Percentiles rank a stretch among this genome's conserved stretches.
Evolutionary conservation across 208 protist species (phyloP).

Genomic region (Trypanosomatidae sp.): DNA sequence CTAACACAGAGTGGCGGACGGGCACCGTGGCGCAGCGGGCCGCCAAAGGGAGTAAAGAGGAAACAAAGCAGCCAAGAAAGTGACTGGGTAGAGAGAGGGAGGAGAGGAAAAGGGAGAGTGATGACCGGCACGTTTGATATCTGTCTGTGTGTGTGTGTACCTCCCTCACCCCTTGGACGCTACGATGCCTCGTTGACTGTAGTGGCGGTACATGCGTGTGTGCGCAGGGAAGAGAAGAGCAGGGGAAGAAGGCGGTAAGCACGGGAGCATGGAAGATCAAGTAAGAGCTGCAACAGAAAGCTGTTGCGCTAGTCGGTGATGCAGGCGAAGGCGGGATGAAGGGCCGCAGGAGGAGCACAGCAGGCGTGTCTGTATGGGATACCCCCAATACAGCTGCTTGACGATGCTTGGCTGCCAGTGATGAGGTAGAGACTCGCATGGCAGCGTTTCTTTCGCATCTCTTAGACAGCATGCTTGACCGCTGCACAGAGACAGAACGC

Average conservation of each 20-base stretch:
- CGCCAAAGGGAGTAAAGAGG: neutral
- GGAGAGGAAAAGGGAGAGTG: neutral
- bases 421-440: neutral
- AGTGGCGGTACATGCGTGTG: neutral
- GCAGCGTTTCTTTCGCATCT: no score
- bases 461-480: neutral
- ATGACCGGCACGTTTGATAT: neutral
- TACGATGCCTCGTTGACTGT: neutral
- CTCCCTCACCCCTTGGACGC: neutral
- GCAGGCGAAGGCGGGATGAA: neutral
- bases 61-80: neutral
- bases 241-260: neutral
- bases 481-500: neutral
- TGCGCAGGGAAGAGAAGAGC: neutral
- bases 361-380: neutral
- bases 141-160: neutral
- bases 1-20: neutral
- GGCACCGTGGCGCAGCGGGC: neutral
- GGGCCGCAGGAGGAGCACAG: neutral
- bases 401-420: neutral
- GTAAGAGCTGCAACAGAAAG: neutral
- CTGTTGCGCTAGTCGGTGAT: neutral
- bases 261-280: neutral
- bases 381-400: neutral
- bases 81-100: neutral